Evolutionary conservation across 192 early-diverging fungal species (phyloP), one percentile per base, ranked within the genome.

Genomic region (Backusella mclennaniae): DNA sequence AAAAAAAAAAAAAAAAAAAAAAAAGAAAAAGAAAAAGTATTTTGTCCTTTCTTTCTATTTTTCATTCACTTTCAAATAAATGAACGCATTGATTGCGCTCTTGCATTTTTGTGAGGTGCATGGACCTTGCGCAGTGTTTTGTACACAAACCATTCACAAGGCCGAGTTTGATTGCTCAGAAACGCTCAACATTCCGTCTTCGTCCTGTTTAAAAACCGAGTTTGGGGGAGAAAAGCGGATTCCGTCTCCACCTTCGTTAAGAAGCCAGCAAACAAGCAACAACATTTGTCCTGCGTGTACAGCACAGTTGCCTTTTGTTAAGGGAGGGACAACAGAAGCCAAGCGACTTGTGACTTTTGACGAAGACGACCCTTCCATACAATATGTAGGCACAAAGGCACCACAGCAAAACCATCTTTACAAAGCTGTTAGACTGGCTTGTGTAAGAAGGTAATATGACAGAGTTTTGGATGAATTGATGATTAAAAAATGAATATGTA

Each of bases 31-130:
- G 12, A 21, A 56, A n/a, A 56, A 9, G 2, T 14, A 21, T 29
- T 44, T 21, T 46, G 36, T 31, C 26, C 21, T 71, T 38, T 36
- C 29, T 39, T 38, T 71, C 35, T 59, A 2, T 26, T 38, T 29
- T 71, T 38, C n/a, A 56, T 76, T 39, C 63, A 71, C 66, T 72
- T 44, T 66, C 41, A 29, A 33, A 35, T 41, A 52, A 69, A 85
- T 85, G 84, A 85, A 85, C 78, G 84, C 82, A 46, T 71, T 83
- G 23, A 70, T 83, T 42, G 80, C 84, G n/a, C 77, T 85, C 29
- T 67, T 85, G 39, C 82, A 83, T 66, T 85, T 85, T 78, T 85
- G 84, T 66, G 84, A 85, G 38, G 77, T 76, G 42, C 76, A 85
- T 69, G 84, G 84, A 11, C 82, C 81, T 39, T 79, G 82, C 39